Percentiles rank a stretch among this genome's conserved stretches.
These are phyloP conservation scores for Gonium pectorale DNA, from an alignment of 139 green algal genomes.

Conservation along the genomic window DNA sequence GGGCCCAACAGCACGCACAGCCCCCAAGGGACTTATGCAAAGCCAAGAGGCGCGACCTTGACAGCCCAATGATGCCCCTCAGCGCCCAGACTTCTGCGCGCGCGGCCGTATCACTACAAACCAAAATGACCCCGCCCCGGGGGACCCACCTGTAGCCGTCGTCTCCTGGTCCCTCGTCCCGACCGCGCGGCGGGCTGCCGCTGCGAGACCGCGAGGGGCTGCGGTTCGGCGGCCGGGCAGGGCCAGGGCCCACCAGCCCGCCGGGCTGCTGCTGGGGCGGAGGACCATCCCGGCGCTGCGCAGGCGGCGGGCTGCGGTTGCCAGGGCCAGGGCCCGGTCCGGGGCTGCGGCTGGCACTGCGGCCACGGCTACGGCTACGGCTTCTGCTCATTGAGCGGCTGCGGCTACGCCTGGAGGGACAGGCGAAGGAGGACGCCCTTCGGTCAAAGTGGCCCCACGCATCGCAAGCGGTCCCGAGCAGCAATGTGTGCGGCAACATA, in stretches of 20 bases:
- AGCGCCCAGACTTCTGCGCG: no score
- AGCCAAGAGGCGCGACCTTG: no score
- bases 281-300: background rate
- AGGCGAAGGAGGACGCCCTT: background rate
- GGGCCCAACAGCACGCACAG: no score
- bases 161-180: background rate
- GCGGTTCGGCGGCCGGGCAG: background rate
- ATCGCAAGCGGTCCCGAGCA: no score
- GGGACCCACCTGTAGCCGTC: slow-evolving; percentile 1
- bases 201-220: slow-evolving; percentile 13
- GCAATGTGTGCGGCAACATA: no score
- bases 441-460: background rate
- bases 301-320: background rate
- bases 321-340: background rate
- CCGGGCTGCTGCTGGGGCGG: background rate
- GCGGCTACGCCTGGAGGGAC: background rate
- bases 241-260: background rate
- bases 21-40: no score
- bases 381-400: slow-evolving; percentile 31
- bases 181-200: slow-evolving; percentile 17
- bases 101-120: no score
- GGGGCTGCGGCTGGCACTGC: slow-evolving; percentile 28
- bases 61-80: no score
- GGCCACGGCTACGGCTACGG: background rate
- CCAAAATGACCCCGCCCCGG: no score